Conservation (phyloP, 108 stramenopile genomes). For the Chaetoceros tenuissimus region DNA sequence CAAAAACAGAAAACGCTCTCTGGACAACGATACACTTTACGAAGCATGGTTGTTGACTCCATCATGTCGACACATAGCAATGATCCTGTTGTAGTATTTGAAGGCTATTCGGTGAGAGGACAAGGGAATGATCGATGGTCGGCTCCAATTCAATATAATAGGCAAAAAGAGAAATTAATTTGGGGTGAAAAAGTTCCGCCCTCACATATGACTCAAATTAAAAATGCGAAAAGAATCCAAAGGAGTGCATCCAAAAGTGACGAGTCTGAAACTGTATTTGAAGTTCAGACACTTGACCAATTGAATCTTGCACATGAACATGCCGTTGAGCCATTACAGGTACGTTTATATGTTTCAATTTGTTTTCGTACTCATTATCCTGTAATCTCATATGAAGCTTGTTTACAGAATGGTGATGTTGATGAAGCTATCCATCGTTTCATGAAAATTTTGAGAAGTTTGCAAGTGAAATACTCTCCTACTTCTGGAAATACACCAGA, state of each 20-base stretch:
- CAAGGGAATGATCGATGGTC: conserved; percentile 39
- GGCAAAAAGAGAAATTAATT: too few relatives aligned
- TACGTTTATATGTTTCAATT: background rate
- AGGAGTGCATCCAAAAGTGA: background rate
- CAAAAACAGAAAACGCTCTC: background rate
- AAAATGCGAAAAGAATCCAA: background rate
- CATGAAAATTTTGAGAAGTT: background rate
- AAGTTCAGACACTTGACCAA: background rate
- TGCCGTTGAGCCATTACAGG: background rate
- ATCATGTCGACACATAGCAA: conserved; percentile 30
- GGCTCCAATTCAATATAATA: conserved; percentile 22
- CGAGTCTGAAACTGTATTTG: background rate
- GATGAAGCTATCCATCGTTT: background rate
- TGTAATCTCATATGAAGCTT: background rate
- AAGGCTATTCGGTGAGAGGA: conserved; percentile 37
- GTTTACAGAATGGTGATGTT: background rate
- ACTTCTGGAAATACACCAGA: background rate
- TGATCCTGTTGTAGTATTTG: conserved; percentile 37
- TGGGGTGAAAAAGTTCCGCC: background rate
- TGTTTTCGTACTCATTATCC: background rate
- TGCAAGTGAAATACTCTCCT: background rate
- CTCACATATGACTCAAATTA: background rate
- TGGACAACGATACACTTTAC: background rate
- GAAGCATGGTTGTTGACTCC: conserved; percentile 26
- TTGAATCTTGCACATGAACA: background rate